Conservation (phyloP, 768 basidiomycete genomes). For the Glaciozyma antarctica region DNA sequence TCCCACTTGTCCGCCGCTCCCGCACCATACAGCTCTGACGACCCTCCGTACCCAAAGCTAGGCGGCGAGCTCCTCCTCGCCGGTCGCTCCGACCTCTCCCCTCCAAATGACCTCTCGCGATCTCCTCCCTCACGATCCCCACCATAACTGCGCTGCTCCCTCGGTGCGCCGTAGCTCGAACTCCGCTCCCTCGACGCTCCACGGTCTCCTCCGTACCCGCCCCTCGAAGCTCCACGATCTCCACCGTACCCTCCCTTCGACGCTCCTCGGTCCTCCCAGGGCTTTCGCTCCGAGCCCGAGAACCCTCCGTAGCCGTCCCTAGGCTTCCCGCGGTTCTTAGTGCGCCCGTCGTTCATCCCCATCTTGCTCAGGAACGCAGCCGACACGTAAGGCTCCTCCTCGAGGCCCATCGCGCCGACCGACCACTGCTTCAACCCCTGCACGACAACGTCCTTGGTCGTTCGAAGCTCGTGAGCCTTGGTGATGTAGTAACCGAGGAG, state of each 20-base stretch:
- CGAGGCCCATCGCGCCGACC: conserved; percentile 49
- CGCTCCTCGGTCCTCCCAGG: conserved; percentile 11
- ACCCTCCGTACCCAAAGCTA: background rate
- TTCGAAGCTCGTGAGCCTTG: conserved; percentile 47
- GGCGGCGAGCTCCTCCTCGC: background rate
- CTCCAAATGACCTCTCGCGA: background rate
- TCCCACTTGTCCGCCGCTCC: conserved; percentile 1
- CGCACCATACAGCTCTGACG: background rate
- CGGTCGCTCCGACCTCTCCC: background rate
- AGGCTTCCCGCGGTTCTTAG: conserved; percentile 14
- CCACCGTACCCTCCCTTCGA: background rate
- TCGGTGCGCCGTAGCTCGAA: too few relatives aligned
- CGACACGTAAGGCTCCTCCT: conserved; percentile 49
- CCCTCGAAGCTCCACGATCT: background rate
- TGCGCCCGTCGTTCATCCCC: conserved; percentile 36
- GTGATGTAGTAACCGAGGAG: conserved; percentile 63
- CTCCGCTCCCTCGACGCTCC: background rate
- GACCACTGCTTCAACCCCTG: conserved; percentile 58
- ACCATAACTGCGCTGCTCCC: background rate
- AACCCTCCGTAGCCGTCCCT: conserved; percentile 6
- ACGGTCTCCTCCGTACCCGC: background rate
- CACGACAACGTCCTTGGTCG: conserved; percentile 45
- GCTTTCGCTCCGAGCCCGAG: background rate
- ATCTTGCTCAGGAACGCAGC: conserved; percentile 45
- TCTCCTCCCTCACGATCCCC: background rate